phyloP scores from a whole-genome alignment of 176 grass and related monocot genomes.

The Carex littledalei region DNA sequence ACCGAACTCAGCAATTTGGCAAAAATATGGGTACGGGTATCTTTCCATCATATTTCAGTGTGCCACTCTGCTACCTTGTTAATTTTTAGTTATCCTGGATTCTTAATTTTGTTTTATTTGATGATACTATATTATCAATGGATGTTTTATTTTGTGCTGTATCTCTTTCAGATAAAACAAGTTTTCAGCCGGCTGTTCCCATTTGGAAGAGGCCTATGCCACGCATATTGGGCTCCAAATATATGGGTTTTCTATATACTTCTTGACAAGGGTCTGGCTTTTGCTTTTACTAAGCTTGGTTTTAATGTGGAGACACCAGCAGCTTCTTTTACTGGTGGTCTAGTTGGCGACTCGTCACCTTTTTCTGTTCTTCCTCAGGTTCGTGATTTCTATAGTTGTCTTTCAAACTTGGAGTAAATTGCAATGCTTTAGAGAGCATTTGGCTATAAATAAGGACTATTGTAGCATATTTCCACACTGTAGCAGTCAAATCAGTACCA shows the following conservation, averaged over 20 bases:
- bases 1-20: neutral
- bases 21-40: neutral
- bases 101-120: neutral
- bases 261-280: conserved; percentile 75
- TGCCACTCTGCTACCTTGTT: neutral
- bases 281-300: conserved; percentile 62
- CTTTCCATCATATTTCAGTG: neutral
- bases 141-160: neutral
- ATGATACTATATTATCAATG: neutral
- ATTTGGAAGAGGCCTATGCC: conserved; percentile 88
- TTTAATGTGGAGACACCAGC: conserved; percentile 57
- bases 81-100: neutral
- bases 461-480: neutral
- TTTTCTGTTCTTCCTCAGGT: conserved; percentile 94
- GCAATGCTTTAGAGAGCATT: neutral
- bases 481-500: neutral
- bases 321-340: conserved; percentile 83
- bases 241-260: conserved; percentile 96
- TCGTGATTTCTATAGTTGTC: neutral
- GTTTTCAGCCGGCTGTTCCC: conserved; percentile 77
- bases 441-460: neutral
- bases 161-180: conserved; percentile 66
- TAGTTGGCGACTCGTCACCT: conserved; percentile 75
- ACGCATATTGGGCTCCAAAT: conserved; percentile 94
- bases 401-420: neutral